Conservation (phyloP, 106 monocot genomes). For the Dioscorea dumetorum region DNA sequence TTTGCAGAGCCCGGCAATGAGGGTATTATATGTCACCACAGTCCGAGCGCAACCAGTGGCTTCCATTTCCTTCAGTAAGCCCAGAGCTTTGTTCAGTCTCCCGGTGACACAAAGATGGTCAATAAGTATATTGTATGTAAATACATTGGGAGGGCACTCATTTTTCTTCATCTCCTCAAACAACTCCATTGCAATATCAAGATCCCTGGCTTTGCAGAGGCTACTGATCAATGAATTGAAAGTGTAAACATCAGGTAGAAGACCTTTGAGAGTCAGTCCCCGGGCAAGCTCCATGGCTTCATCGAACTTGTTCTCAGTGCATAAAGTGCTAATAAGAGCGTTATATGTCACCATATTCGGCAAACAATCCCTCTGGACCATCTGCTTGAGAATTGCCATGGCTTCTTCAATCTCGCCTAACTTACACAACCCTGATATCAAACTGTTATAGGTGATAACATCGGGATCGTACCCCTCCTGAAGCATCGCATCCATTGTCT, state of each 20-base stretch:
- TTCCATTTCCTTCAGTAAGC: slow-evolving; percentile 83
- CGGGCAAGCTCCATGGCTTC: slow-evolving; percentile 87
- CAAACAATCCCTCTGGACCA: slow-evolving; percentile 57
- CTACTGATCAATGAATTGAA: slow-evolving; percentile 81
- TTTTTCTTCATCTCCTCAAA: slow-evolving; percentile 84
- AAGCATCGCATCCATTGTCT: slow-evolving; percentile 84
- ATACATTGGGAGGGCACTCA: slow-evolving; percentile 63
- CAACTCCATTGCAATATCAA: slow-evolving; percentile 40
- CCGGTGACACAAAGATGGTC: slow-evolving; percentile 53
- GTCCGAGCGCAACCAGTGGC: slow-evolving; percentile 59
- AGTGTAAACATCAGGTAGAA: slow-evolving; percentile 61
- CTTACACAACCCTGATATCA: slow-evolving; percentile 72
- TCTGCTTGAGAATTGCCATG: slow-evolving; percentile 47
- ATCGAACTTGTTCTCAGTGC: slow-evolving; percentile 47
- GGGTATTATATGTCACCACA: slow-evolving; percentile 77
- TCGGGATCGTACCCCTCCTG: slow-evolving; percentile 72
- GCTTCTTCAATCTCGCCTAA: slow-evolving; percentile 63
- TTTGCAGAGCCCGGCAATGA: slow-evolving; percentile 88
- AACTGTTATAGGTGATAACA: slow-evolving; percentile 66
- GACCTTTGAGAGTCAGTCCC: slow-evolving; percentile 51
- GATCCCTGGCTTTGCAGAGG: slow-evolving; percentile 53
- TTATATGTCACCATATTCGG: slow-evolving; percentile 86
- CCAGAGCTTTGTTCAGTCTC: slow-evolving; percentile 51
- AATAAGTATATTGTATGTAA: slow-evolving; percentile 85
- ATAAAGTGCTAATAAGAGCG: slow-evolving; percentile 63